These are phyloP conservation scores for Oropetium thomaeum DNA, from an alignment of 176 grass and related monocot genomes.

Conservation along the genomic window DNA sequence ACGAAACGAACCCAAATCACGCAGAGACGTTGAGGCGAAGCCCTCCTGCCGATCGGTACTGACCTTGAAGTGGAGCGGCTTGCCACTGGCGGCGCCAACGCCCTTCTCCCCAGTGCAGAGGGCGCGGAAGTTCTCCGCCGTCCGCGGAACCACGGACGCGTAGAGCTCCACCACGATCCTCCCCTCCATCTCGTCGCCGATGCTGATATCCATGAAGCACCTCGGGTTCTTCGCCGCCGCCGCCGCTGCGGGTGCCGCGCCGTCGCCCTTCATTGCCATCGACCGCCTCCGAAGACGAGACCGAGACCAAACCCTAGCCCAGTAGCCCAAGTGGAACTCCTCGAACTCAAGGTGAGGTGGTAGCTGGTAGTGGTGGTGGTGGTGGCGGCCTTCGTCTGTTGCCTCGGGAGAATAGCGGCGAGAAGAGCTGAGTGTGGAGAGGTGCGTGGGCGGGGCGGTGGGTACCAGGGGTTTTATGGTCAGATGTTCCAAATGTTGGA, in stretches of 20 bases:
- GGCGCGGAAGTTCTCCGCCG: conserved; percentile 95
- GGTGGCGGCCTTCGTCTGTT: conserved; percentile 22
- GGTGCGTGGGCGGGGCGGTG: neutral
- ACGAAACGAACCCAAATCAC: conserved; percentile 1
- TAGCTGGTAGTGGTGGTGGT: conserved; percentile 1
- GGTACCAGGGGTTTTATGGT: conserved; percentile 18
- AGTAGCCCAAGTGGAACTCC: conserved; percentile 17
- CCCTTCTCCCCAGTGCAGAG: conserved; percentile 98
- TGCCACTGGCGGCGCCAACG: conserved; percentile 56
- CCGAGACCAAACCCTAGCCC: conserved; percentile 44
- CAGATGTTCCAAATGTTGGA: neutral
- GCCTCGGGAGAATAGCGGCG: conserved; percentile 32
- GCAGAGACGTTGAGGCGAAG: neutral
- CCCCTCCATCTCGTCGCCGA: conserved; percentile 91
- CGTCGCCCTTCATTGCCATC: conserved; percentile 43
- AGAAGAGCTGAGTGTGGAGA: conserved; percentile 2
- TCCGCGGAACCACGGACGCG: conserved; percentile 59
- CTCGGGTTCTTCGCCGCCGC: conserved; percentile 50
- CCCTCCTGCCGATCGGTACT: neutral
- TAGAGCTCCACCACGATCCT: conserved; percentile 85
- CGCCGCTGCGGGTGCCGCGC: conserved; percentile 1
- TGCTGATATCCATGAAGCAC: conserved; percentile 84
- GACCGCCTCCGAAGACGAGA: neutral
- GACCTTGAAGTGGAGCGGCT: conserved; percentile 90
- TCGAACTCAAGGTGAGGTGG: conserved; percentile 12